These are phyloP conservation scores for Aspergillus sp. DNA, from an alignment of 2,329 filamentous ascomycete genomes.

Conservation along the genomic window DNA sequence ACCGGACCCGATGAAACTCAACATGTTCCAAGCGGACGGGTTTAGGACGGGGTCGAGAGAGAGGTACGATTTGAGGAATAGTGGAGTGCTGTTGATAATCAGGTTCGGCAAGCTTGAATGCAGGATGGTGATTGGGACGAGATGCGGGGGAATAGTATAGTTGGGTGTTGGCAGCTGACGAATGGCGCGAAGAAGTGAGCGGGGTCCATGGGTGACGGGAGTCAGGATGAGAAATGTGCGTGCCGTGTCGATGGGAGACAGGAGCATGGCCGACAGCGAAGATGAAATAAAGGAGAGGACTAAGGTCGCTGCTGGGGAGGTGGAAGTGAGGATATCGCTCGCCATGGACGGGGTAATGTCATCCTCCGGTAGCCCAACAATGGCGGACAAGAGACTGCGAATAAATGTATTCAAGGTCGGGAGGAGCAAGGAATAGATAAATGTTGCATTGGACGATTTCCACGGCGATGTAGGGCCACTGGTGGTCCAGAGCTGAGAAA, in stretches of 20 bases:
- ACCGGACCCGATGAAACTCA: constrained; percentile 77
- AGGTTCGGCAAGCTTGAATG: constrained; percentile 82
- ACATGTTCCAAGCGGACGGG: constrained; percentile 77
- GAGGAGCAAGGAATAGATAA: constrained; percentile 83
- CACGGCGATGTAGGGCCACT: constrained; percentile 90
- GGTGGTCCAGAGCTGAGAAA: constrained; percentile 83
- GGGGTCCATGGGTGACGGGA: constrained; percentile 69
- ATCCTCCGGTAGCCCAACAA: constrained; percentile 86
- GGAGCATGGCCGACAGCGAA: constrained; percentile 70
- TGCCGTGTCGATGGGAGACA: constrained; percentile 86
- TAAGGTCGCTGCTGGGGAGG: constrained; percentile 78
- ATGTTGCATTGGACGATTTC: constrained; percentile 90
- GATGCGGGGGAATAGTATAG: constrained; percentile 66
- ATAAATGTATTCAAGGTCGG: constrained; percentile 91
- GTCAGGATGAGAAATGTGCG: constrained; percentile 86
- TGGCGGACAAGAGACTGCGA: constrained; percentile 81
- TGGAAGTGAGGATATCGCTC: constrained; percentile 72
- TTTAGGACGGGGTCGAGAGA: constrained; percentile 78
- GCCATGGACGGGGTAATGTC: constrained; percentile 56
- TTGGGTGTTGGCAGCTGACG: constrained; percentile 70
- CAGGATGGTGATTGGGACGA: constrained; percentile 81
- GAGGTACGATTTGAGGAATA: constrained; percentile 82
- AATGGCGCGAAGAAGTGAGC: constrained; percentile 75
- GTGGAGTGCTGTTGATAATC: constrained; percentile 76
- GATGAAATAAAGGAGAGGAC: constrained; percentile 68